Conservation (phyloP, 192 early-diverging fungal species). For the Coemansia sp. region DNA sequence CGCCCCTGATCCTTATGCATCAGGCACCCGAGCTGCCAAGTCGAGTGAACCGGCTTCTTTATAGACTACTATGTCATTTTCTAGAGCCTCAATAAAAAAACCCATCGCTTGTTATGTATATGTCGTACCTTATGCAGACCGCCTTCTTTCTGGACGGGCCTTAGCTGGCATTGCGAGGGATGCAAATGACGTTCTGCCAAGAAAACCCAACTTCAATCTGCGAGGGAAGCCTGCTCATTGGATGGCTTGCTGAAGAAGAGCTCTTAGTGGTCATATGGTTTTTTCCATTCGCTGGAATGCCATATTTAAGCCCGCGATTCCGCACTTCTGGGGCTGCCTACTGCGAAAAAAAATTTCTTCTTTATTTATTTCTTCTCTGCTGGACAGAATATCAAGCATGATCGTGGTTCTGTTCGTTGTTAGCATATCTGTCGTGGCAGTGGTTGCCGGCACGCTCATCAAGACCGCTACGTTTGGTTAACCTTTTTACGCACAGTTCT, state of each 20-base stretch:
- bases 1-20: too few species aligned
- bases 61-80: too few species aligned
- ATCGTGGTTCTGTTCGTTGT: constrained; percentile 46
- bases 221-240: not conserved
- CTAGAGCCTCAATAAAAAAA: too few species aligned
- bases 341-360: constrained; percentile 13
- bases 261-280: not conserved
- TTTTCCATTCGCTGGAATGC: not conserved
- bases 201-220: too few species aligned
- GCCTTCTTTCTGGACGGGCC: too few species aligned
- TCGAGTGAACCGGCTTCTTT: too few species aligned
- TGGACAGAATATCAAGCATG: constrained; percentile 9
- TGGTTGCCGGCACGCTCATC: constrained; percentile 35
- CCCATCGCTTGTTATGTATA: too few species aligned
- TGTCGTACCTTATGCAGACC: too few species aligned
- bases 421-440: constrained; percentile 31
- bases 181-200: too few species aligned
- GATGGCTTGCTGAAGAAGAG: not conserved
- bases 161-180: too few species aligned
- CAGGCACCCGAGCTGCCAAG: too few species aligned
- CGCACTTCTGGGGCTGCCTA: not conserved
- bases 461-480: constrained; percentile 35
- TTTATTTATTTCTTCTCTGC: constrained; percentile 5
- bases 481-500: too few species aligned
- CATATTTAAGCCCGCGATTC: not conserved